Evolutionary conservation across 148 eudicot species (phyloP).

Genomic region (Chenopodium quinoa): DNA sequence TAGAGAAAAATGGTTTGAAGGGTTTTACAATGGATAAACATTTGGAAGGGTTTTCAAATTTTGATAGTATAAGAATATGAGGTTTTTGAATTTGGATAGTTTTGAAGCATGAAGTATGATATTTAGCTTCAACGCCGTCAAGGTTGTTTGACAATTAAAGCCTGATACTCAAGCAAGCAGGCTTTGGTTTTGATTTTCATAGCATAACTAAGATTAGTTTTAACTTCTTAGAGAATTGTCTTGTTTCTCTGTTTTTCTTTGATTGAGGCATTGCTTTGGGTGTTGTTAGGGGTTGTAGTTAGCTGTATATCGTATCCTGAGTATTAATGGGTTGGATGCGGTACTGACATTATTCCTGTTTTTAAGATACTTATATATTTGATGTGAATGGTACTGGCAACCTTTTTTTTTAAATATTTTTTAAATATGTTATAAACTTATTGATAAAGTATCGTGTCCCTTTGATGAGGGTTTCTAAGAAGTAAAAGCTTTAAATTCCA

Average conservation of each 20-base stretch:
- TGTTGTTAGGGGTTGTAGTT: not conserved
- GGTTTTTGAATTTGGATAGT: not conserved
- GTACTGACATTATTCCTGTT: too few species aligned
- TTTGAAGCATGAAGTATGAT: not conserved
- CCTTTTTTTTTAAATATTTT: not conserved
- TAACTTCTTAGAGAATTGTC: not conserved
- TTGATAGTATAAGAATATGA: not conserved
- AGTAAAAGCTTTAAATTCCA: not conserved
- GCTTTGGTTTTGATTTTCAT: not conserved
- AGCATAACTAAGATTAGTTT: too few species aligned
- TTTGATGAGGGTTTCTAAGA: not conserved
- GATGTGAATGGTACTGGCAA: not conserved
- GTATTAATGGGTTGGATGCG: too few species aligned
- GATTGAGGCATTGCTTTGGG: not conserved
- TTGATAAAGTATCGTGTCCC: not conserved
- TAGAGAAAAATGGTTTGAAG: not conserved
- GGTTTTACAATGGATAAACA: not conserved
- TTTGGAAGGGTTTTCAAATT: not conserved
- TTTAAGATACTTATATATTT: not conserved
- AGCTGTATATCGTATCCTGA: not conserved
- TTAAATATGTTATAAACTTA: not conserved
- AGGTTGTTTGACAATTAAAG: not conserved
- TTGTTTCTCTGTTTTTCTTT: not conserved
- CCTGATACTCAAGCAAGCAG: not conserved
- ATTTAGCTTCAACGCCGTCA: not conserved